Conservation (phyloP, 371 early-diverging fungal genomes). For the Lichtheimia hyalospora region DNA sequence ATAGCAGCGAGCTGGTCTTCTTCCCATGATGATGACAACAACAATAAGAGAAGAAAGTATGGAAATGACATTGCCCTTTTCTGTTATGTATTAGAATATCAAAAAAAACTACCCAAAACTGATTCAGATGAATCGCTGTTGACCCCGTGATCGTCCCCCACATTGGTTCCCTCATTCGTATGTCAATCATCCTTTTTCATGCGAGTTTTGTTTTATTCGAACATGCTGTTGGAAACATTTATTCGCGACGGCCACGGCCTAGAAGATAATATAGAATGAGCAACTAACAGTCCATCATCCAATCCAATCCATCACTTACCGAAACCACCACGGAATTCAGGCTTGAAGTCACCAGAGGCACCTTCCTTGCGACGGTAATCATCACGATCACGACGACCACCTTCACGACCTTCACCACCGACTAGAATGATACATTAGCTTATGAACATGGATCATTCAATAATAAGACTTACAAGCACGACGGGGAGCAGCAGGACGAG, state of each 20-base stretch:
- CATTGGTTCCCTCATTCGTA: neutral
- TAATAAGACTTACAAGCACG: constrained; percentile 49
- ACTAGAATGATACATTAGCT: constrained; percentile 7
- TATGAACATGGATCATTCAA: neutral
- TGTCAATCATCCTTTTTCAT: neutral
- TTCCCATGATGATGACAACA: constrained; percentile 75
- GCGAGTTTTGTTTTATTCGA: constrained; percentile 2
- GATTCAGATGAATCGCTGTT: too few species aligned
- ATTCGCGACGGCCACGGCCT: constrained; percentile 50
- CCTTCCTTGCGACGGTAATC: constrained; percentile 94
- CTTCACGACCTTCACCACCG: constrained; percentile 56
- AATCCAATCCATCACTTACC: constrained; percentile 34
- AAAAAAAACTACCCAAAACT: too few species aligned
- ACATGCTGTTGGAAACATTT: constrained; percentile 14
- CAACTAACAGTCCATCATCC: neutral
- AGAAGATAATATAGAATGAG: neutral
- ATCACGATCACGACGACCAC: constrained; percentile 74
- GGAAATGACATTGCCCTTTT: too few species aligned
- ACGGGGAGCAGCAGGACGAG: constrained; percentile 70
- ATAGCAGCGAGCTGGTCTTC: constrained; percentile 99
- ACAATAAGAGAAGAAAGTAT: neutral
- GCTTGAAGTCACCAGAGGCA: constrained; percentile 90
- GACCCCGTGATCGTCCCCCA: too few species aligned
- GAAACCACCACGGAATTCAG: constrained; percentile 90
- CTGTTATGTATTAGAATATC: too few species aligned